Evolutionary conservation across 2,329 filamentous ascomycete species (phyloP).

Genomic region (Aspergillus calidoustus): DNA sequence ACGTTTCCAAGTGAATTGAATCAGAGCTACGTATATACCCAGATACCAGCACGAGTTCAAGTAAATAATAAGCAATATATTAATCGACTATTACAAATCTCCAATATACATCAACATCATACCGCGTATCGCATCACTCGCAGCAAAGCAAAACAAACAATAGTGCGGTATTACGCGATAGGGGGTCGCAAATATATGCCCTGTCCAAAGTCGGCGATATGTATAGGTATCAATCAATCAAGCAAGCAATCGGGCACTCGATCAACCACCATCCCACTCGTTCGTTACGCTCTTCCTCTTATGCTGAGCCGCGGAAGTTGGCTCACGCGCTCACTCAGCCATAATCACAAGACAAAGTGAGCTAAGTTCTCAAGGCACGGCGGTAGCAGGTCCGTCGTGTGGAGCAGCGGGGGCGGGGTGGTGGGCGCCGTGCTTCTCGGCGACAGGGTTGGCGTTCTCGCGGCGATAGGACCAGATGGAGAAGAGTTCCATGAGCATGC

Average conservation of each 20-base stretch:
- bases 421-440: constrained; percentile 1
- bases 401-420: background rate
- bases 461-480: constrained; percentile 41
- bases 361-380: background rate
- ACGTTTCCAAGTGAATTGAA: too few relatives aligned
- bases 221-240: background rate
- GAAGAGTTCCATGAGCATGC: constrained; percentile 43
- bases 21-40: too few relatives aligned
- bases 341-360: background rate
- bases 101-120: too few relatives aligned
- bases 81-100: too few relatives aligned
- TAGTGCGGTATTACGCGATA: background rate
- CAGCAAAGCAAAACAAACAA: background rate
- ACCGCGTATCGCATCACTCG: too few relatives aligned
- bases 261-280: background rate
- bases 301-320: background rate
- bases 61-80: too few relatives aligned
- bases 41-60: too few relatives aligned
- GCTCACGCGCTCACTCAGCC: too few relatives aligned
- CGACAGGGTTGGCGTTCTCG: constrained; percentile 20
- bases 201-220: background rate
- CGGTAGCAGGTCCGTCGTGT: constrained; percentile 9
- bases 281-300: background rate
- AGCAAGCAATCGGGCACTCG: background rate
- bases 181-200: background rate